Conservation (phyloP, 345 rosid species). For the thale cress (Arabidopsis thaliana) region TAIR10.1 NC_003076.8:1328501-1329000, state of each 20-base stretch:
- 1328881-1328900: neutral
- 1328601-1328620: neutral
- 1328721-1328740: conserved; percentile 8
- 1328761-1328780: conserved; percentile 35
- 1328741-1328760: conserved; percentile 9
- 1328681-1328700: conserved; percentile 11
- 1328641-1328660: neutral
- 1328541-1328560: conserved; percentile 69
- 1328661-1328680: conserved; percentile 4
- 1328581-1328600: neutral
- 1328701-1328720: neutral
- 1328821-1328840: conserved; percentile 74
- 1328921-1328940: conserved; percentile 19
- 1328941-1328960: conserved; percentile 53
- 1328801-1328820: conserved; percentile 93
- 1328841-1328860: conserved; percentile 79
- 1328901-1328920: neutral
- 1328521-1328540: conserved; percentile 90
- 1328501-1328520: conserved; percentile 75
- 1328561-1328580: neutral
- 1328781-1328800: conserved; percentile 99
- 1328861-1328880: conserved; percentile 84
- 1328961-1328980: conserved; percentile 97
- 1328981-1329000: conserved; percentile 94
- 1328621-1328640: neutral